These are phyloP conservation scores for Phlyctochytrium bullatum DNA, from an alignment of 192 early-diverging fungal species.

Conservation along the genomic window DNA sequence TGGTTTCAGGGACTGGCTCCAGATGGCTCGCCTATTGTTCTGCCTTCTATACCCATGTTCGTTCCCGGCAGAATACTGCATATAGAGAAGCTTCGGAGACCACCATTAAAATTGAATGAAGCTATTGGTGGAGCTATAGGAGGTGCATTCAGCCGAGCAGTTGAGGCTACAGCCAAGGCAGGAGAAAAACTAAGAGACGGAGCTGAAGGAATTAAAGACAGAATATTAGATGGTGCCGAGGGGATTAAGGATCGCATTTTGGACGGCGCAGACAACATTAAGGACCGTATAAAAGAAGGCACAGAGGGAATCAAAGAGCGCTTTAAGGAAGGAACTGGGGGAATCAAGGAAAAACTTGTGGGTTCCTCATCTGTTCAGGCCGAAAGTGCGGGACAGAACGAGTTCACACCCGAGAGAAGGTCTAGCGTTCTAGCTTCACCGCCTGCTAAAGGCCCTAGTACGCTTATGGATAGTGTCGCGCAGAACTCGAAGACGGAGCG, in stretches of 20 bases:
- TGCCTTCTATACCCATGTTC: slow-evolving; percentile 17
- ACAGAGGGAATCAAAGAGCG: background rate
- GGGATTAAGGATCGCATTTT: slow-evolving; percentile 9
- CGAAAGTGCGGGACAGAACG: no score
- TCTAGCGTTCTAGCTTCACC: no score
- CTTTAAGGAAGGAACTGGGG: background rate
- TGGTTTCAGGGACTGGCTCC: slow-evolving; percentile 7
- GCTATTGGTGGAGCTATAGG: slow-evolving; percentile 6
- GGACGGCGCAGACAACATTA: slow-evolving; percentile 20
- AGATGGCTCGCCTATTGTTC: background rate
- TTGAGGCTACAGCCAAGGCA: slow-evolving; percentile 6
- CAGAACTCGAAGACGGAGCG: no score
- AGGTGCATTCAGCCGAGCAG: slow-evolving; percentile 9
- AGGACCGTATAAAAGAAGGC: slow-evolving; percentile 9
- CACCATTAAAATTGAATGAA: slow-evolving; percentile 22
- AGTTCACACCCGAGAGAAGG: no score
- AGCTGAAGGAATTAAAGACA: slow-evolving; percentile 21
- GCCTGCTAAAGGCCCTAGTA: no score
- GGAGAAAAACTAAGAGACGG: slow-evolving; percentile 13
- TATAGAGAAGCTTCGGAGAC: slow-evolving; percentile 37
- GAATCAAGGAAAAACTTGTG: no score
- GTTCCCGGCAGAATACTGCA: slow-evolving; percentile 41
- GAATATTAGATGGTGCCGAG: slow-evolving; percentile 20
- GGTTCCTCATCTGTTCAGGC: no score
- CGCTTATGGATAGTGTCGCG: no score